Conservation (phyloP, 371 early-diverging fungal genomes). For the Mucor lusitanicus region DNA sequence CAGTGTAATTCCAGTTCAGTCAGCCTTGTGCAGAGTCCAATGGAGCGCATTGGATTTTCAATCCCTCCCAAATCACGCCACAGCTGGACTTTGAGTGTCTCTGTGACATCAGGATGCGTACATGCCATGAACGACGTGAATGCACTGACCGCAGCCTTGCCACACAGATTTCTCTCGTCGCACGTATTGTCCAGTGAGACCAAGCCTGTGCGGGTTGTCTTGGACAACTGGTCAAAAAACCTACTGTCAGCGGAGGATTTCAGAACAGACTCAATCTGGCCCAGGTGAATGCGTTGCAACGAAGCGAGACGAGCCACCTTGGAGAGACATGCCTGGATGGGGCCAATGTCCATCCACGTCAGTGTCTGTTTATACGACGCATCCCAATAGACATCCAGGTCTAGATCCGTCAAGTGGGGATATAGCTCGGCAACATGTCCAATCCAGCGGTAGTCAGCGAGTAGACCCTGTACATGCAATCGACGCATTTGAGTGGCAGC, state of each 20-base stretch:
- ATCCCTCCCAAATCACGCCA: conserved; percentile 8
- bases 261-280: neutral
- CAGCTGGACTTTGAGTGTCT: neutral
- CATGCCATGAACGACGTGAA: conserved; percentile 8
- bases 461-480: neutral
- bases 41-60: neutral
- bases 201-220: neutral
- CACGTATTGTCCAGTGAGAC: neutral
- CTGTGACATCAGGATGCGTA: neutral
- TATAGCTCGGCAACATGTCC: neutral
- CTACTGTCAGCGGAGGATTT: neutral
- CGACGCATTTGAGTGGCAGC: neutral
- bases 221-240: neutral
- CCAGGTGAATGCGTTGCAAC: neutral
- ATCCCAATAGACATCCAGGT: neutral
- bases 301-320: neutral
- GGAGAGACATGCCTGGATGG: neutral
- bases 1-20: conserved; percentile 9
- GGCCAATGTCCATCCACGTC: neutral
- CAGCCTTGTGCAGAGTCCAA: neutral
- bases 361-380: neutral
- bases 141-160: neutral
- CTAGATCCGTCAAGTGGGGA: neutral
- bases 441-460: conserved; percentile 3
- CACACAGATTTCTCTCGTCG: neutral